A percentile compares a stretch with the other conserved stretches of the same genome.
Evolutionary conservation across 2,329 filamentous ascomycete genomes (phyloP).

Genomic region (Alternaria sp.): DNA sequence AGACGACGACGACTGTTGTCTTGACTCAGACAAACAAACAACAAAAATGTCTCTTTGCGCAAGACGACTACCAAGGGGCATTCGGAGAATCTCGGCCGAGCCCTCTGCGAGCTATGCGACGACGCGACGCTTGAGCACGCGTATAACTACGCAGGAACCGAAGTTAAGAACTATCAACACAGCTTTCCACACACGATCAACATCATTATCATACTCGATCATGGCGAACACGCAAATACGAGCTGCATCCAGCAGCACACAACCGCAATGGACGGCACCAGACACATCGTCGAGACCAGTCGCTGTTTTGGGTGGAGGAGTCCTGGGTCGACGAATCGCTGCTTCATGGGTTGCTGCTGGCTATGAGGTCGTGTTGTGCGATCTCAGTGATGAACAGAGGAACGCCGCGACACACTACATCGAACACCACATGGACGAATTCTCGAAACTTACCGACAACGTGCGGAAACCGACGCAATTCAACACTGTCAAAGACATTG

Average conservation of each 20-base stretch:
- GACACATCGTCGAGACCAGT: constrained; percentile 10
- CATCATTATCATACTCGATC: background rate
- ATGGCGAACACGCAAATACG: constrained; percentile 2
- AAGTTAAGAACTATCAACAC: background rate
- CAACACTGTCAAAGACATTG: constrained; percentile 44
- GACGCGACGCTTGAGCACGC: background rate
- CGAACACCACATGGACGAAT: constrained; percentile 9
- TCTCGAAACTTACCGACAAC: background rate
- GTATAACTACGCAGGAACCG: background rate
- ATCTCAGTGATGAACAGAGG: constrained; percentile 14
- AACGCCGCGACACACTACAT: constrained; percentile 15
- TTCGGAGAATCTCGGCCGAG: background rate
- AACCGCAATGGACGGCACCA: constrained; percentile 10
- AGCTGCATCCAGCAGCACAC: background rate
- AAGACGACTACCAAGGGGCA: background rate
- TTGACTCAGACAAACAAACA: too few relatives aligned
- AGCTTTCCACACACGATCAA: background rate
- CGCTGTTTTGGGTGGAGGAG: constrained; percentile 18
- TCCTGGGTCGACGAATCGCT: constrained; percentile 18
- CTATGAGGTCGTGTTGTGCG: constrained; percentile 13
- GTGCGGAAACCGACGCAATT: constrained; percentile 1
- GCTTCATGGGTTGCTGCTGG: constrained; percentile 16
- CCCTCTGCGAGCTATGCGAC: background rate
- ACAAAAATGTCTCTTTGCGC: background rate
- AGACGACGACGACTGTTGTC: too few relatives aligned